Base-by-base conservation (phyloP, 257 asterid species). In the Avicennia marina region DNA sequence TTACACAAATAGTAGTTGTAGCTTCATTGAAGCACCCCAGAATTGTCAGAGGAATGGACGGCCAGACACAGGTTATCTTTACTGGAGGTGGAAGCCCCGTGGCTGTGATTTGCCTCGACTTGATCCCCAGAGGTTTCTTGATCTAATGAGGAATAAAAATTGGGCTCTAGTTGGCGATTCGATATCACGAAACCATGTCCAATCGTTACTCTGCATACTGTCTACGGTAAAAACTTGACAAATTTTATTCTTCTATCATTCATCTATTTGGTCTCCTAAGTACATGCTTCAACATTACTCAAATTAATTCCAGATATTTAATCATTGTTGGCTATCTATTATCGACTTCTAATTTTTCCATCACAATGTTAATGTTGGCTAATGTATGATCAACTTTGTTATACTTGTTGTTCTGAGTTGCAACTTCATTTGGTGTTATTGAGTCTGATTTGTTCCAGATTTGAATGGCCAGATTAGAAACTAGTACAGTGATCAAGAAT, bases 1-100 rank as follows among this genome's bases (percentile, higher is more conserved):
- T 11, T 87, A 87, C 77, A 87, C 90, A 0, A 77, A 90, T 34
- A 58, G 53, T 20, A 87, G 73, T 39, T 90, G 98, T 67, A 72
- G 73, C 25, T 74, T 71, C 66, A 85, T 90, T 15, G 84, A 70
- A 62, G 70, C 45, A n/a, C 86, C 63, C 53, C 96, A 87, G 58
- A 83, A 87, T 44, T 90, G 98, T 61, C 31, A 82, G 73, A 77
- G 18, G 59, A 90, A 90, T 53, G 95, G 96, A 12, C 63, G 95
- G 26, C 85, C 86, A 1, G 98, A 90, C 65, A 64, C 52, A 0
- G 84, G 69, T 4, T 90, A 81, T 72, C 80, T 81, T 7, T 73
- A 90, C 61, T 90, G 98, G 98, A 76, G 71, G 54, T 90, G 98
- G 98, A 85, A 72, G 40, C 98, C 98, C 9, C 76, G 31, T 7